Evolutionary conservation across 2,329 filamentous ascomycete species (phyloP).

Genomic region (Didymella lethalis): DNA sequence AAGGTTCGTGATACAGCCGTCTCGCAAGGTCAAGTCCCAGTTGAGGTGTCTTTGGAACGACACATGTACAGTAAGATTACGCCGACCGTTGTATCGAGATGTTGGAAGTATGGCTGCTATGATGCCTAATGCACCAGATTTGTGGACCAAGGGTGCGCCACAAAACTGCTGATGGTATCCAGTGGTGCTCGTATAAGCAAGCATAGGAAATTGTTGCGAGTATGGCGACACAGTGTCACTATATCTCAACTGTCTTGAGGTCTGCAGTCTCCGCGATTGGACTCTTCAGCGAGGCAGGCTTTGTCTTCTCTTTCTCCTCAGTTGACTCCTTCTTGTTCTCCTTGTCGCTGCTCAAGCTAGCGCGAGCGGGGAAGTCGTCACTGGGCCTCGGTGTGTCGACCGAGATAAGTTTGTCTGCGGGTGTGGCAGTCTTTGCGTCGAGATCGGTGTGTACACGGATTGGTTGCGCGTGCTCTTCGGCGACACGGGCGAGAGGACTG

Average conservation of each 20-base stretch:
- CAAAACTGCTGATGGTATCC: conserved; percentile 20
- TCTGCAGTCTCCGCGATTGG: conserved; percentile 45
- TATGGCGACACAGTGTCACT: conserved; percentile 21
- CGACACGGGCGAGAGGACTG: conserved; percentile 76
- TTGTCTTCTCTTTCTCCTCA: conserved; percentile 35
- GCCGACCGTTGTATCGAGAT: conserved; percentile 21
- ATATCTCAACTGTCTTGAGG: conserved; percentile 61
- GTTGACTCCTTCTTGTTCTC: conserved; percentile 44
- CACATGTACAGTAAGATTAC: conserved; percentile 23
- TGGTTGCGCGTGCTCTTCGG: conserved; percentile 66
- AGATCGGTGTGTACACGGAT: conserved; percentile 50
- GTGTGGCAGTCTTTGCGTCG: conserved; percentile 38
- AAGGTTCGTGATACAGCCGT: conserved; percentile 26
- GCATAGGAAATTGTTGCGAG: background rate
- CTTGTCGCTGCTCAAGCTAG: conserved; percentile 51
- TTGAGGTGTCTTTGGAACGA: conserved; percentile 5
- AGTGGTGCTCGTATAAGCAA: conserved; percentile 14
- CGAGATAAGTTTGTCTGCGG: conserved; percentile 53
- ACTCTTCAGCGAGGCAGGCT: conserved; percentile 41
- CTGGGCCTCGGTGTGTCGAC: conserved; percentile 53
- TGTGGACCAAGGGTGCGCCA: conserved; percentile 4
- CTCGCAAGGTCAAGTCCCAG: conserved; percentile 9
- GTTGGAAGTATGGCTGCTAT: conserved; percentile 11
- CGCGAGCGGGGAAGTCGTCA: conserved; percentile 43
- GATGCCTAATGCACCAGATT: conserved; percentile 4